A percentile compares a stretch with the other conserved stretches of the same genome.
Conservation (phyloP, 371 early-diverging fungal species). For the Enterospora canceri region DNA sequence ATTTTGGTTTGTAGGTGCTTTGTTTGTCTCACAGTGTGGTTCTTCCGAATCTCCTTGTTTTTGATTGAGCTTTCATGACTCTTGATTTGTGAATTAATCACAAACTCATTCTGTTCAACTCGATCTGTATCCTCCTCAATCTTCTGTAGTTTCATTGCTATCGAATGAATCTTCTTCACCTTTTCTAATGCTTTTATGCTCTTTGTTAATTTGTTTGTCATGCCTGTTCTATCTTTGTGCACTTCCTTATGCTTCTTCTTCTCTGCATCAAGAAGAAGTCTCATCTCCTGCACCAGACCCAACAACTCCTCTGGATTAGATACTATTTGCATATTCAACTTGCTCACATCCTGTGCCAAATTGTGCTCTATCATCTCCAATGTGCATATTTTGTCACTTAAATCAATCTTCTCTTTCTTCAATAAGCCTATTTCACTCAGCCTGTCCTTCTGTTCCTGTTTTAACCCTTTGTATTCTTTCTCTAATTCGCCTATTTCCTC, state of each 20-base stretch:
- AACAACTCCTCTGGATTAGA: conserved; percentile 43
- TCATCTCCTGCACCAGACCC: conserved; percentile 47
- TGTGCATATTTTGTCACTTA: conserved; percentile 34
- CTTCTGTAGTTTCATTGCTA: conserved; percentile 1
- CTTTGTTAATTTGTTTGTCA: conserved; percentile 1
- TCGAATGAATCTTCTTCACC: conserved; percentile 12
- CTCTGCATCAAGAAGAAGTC: conserved; percentile 28
- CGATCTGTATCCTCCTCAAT: conserved; percentile 9
- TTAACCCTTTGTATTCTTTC: conserved; percentile 32
- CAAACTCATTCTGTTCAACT: conserved; percentile 23
- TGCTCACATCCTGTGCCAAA: conserved; percentile 38
- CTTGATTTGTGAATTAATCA: conserved; percentile 29
- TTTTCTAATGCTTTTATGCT: conserved; percentile 4
- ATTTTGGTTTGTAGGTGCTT: conserved; percentile 44
- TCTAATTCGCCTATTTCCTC: conserved; percentile 29
- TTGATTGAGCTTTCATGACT: conserved; percentile 27
- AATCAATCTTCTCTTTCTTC: conserved; percentile 28
- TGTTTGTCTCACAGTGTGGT: conserved; percentile 42
- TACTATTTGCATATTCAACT: conserved; percentile 43
- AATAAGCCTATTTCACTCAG: conserved; percentile 21
- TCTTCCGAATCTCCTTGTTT: conserved; percentile 28
- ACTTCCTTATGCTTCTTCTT: conserved; percentile 10
- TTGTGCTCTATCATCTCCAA: conserved; percentile 33
- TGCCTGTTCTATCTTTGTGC: conserved; percentile 8
- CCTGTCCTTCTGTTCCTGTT: conserved; percentile 24